phyloP scores from a whole-genome alignment of 1,284 basidiomycete genomes.

The Rhodotorula glutinis region DNA sequence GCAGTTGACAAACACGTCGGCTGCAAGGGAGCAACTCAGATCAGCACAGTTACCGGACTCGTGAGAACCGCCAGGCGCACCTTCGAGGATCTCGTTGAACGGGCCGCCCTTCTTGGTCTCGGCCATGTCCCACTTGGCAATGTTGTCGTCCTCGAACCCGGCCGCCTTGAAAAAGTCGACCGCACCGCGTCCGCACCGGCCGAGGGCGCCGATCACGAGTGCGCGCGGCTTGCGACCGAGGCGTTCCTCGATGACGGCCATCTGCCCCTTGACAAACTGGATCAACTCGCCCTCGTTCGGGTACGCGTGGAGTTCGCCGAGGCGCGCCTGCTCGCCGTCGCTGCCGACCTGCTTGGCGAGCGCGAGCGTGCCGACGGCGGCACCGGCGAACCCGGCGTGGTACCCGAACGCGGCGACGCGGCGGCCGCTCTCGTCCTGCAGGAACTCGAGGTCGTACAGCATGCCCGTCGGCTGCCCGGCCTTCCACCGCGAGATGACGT shows the following conservation, averaged over 20 bases:
- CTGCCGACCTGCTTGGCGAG: constrained; percentile 62
- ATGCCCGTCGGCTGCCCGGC: constrained; percentile 68
- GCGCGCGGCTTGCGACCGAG: constrained; percentile 73
- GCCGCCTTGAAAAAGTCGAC: constrained; percentile 93
- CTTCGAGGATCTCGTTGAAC: constrained; percentile 88
- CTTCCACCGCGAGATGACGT: constrained; percentile 82
- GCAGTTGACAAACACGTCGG: constrained; percentile 99
- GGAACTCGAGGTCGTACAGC: constrained; percentile 95
- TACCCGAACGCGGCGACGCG: constrained; percentile 99
- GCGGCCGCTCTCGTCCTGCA: constrained; percentile 76
- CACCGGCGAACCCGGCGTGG: constrained; percentile 97
- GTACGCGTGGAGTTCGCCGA: constrained; percentile 74
- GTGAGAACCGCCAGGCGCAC: constrained; percentile 43
- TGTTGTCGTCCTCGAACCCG: constrained; percentile 85
- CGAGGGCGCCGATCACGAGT: constrained; percentile 93
- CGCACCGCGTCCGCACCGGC: constrained; percentile 93
- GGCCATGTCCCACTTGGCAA: constrained; percentile 94
- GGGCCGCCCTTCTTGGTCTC: constrained; percentile 98
- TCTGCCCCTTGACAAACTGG: constrained; percentile 56
- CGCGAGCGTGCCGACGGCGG: constrained; percentile 86
- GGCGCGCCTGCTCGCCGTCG: constrained; percentile 56
- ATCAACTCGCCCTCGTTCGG: constrained; percentile 80
- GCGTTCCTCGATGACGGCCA: constrained; percentile 57
- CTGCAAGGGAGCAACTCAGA: constrained; percentile 47
- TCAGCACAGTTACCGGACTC: not conserved